These are phyloP conservation scores for Papiliotrema fonsecae DNA, from an alignment of 1,284 basidiomycete genomes.

Conservation along the genomic window DNA sequence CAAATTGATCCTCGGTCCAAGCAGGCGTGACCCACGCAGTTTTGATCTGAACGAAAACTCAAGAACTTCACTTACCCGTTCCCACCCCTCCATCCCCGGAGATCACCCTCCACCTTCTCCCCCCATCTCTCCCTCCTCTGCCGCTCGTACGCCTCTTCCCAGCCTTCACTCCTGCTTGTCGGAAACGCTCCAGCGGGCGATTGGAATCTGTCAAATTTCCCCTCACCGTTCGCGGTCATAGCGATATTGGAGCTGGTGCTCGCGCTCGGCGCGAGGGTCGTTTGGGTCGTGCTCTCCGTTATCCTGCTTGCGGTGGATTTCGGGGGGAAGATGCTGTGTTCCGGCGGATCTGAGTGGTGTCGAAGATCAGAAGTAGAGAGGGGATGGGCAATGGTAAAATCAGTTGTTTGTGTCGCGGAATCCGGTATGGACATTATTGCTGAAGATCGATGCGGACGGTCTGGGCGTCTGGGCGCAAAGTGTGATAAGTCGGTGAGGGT, in stretches of 20 bases:
- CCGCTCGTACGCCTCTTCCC: slow-evolving; percentile 26
- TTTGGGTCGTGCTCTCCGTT: background rate
- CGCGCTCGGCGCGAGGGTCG: background rate
- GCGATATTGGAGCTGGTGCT: no score
- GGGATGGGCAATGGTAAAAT: no score
- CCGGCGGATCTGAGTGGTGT: no score
- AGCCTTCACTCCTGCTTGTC: slow-evolving; percentile 10
- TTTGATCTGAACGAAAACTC: no score
- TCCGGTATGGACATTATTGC: no score
- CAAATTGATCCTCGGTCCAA: no score
- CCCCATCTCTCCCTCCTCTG: slow-evolving; percentile 19
- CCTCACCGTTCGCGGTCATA: background rate
- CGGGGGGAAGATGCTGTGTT: background rate
- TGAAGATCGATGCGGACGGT: no score
- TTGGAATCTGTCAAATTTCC: slow-evolving; percentile 1
- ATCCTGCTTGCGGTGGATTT: background rate
- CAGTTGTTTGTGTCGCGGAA: no score
- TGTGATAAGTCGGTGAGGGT: no score
- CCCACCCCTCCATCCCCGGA: slow-evolving; percentile 41
- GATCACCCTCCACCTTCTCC: slow-evolving; percentile 35
- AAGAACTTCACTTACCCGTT: slow-evolving; percentile 43
- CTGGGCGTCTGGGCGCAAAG: no score
- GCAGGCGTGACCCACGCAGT: no score
- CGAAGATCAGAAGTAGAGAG: no score
- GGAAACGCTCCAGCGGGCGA: slow-evolving; percentile 3